Conservation (phyloP, 2,329 filamentous ascomycete species). For the Proliferodiscus dingleyae region DNA sequence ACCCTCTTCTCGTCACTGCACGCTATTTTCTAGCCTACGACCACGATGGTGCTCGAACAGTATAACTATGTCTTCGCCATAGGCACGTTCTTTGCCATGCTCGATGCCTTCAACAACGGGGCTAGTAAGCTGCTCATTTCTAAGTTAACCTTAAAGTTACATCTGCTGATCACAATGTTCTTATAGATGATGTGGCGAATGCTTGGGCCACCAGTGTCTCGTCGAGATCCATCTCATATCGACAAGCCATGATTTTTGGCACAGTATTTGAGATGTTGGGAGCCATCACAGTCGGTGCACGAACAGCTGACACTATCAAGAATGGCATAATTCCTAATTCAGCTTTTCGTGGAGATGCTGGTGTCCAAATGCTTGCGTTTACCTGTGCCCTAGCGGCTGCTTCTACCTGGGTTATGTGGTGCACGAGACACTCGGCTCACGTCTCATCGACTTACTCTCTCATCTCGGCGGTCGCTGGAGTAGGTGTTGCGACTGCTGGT, state of each 20-base stretch:
- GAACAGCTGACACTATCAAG: conserved; percentile 74
- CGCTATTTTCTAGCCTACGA: no score
- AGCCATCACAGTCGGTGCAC: conserved; percentile 61
- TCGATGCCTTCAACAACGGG: conserved; percentile 58
- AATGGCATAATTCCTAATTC: conserved; percentile 64
- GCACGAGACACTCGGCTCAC: conserved; percentile 67
- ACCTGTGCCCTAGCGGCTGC: conserved; percentile 60
- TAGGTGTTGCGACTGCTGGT: conserved; percentile 63
- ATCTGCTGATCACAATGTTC: conserved; percentile 3
- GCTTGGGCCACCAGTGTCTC: conserved; percentile 78
- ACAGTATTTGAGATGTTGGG: conserved; percentile 65
- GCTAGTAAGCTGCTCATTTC: conserved; percentile 21
- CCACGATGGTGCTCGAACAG: conserved; percentile 35
- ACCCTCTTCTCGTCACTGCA: no score
- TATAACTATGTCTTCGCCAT: conserved; percentile 55
- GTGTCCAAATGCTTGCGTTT: conserved; percentile 65
- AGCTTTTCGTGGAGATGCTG: conserved; percentile 56
- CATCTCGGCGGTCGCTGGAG: conserved; percentile 63
- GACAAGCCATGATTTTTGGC: conserved; percentile 63
- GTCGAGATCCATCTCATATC: conserved; percentile 68
- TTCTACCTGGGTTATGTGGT: conserved; percentile 75
- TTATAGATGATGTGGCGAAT: conserved; percentile 74
- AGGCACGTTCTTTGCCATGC: conserved; percentile 50
- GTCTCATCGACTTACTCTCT: conserved; percentile 70
- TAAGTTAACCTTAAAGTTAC: no score